Percentiles rank a stretch among this genome's conserved stretches.
phyloP scores from a whole-genome alignment of 345 rosid species.

The Geranium brycei region DNA sequence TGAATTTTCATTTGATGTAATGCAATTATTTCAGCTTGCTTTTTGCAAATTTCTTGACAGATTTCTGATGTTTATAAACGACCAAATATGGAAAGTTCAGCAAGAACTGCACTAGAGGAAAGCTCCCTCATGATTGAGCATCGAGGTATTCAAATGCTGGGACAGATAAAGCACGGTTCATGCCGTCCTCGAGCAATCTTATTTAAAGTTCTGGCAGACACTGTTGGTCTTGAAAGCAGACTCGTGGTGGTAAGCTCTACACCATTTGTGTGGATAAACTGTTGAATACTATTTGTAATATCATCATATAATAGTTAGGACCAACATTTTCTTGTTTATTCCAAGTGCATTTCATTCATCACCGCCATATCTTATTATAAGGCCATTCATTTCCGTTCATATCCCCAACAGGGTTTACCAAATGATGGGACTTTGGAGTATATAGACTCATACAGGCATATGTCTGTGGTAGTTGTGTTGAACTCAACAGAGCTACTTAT shows the following conservation, averaged over 20 bases:
- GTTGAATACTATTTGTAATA: background rate
- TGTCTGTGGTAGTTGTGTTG: conserved; percentile 74
- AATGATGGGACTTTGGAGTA: conserved; percentile 73
- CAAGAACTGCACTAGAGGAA: conserved; percentile 64
- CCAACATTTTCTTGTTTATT: background rate
- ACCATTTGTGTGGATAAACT: background rate
- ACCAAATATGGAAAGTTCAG: conserved; percentile 63
- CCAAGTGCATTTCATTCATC: background rate
- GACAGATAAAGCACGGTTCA: conserved; percentile 87
- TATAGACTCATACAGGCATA: conserved; percentile 64
- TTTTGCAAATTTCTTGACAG: conserved; percentile 26
- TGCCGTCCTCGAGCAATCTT: conserved; percentile 88
- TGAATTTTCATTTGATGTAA: background rate
- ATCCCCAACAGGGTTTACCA: conserved; percentile 61
- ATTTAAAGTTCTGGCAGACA: conserved; percentile 88
- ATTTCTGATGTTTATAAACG: conserved; percentile 83
- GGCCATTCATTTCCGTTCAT: background rate
- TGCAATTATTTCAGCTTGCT: background rate
- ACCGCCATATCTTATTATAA: background rate
- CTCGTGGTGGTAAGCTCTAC: conserved; percentile 75
- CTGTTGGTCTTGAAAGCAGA: conserved; percentile 83
- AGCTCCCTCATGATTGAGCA: conserved; percentile 47
- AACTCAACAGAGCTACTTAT: conserved; percentile 83
- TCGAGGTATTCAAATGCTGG: conserved; percentile 71
- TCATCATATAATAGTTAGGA: background rate